These are phyloP conservation scores for Noccaea caerulescens DNA, from an alignment of 345 rosid species.

Conservation along the genomic window DNA sequence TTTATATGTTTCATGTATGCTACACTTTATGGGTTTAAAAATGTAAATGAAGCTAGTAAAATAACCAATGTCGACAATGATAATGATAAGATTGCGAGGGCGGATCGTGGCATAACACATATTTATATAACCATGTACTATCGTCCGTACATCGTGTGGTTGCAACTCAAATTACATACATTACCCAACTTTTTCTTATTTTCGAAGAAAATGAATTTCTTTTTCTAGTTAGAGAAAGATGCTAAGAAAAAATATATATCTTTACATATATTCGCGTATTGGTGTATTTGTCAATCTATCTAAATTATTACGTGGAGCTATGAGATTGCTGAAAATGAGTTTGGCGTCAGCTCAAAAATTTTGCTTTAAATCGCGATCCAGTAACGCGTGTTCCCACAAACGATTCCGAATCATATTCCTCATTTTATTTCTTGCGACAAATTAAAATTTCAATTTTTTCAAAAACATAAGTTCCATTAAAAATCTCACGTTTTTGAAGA, in stretches of 20 bases:
- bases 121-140: neutral
- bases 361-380: conserved; percentile 13
- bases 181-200: neutral
- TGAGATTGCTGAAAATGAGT: conserved; percentile 20
- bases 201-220: neutral
- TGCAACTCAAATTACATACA: conserved; percentile 10
- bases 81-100: conserved; percentile 17
- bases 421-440: conserved; percentile 18
- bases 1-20: conserved; percentile 1
- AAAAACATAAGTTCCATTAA: neutral
- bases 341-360: conserved; percentile 19
- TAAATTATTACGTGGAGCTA: conserved; percentile 15
- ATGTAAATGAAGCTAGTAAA: neutral
- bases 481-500: neutral
- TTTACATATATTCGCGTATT: conserved; percentile 12
- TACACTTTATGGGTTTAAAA: neutral
- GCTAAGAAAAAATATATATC: neutral
- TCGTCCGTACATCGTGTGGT: conserved; percentile 12
- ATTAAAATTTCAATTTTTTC: neutral
- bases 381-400: conserved; percentile 41
- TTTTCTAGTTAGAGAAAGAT: neutral
- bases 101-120: conserved; percentile 31
- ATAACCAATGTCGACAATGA: neutral
- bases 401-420: conserved; percentile 41
- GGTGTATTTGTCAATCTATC: neutral